Evolutionary conservation across 1,139 yeast species (phyloP), one percentile per base, ranked within the genome.

Genomic region (Blastobotrys capitulatus): DNA sequence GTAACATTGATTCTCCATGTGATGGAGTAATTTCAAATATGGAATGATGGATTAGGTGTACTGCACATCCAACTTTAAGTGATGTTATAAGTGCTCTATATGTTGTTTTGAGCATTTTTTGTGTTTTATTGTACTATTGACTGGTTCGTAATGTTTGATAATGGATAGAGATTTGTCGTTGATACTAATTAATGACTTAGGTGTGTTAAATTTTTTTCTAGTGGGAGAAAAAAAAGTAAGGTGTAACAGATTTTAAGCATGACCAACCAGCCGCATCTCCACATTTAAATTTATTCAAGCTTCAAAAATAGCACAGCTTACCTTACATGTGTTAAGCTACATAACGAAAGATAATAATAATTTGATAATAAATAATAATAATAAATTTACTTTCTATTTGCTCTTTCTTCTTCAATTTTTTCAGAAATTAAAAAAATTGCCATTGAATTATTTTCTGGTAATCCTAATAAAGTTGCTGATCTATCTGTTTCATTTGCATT

Each of bases 1-100:
- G 97, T 38, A 92, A 75, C 98, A 92, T 92, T 32, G 96, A 86
- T 62, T 89, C 97, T 3, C 98, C 98, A 56, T 83, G 73, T 0
- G 97, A 87, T 61, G 83, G 90, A 2, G 90, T 78, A 63, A 85
- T 80, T 61, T 87, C 95, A 60, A 82, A 84, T 18, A 83, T 69
- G 58, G 82, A 77, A 44, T 80, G 80, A 55, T 82, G 86, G 8
- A 83, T 62, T 16, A 86, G 70, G 60, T 86, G 95, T 16, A 83
- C 78, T 8, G 77, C 71, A 62, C 92, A 84, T 2, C 86, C 87
- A 6, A 82, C 79, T 40, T 89, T 68, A 5, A 83, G 41, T 2
- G 69, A 66, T 62, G 65, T 63, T 16, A 68, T 61, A 13, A 47
- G 38, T 2, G 46, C 25, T 8, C 27, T 20, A 27, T 25, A 19